Evolutionary conservation across 2,329 filamentous ascomycete species (phyloP), one percentile per base, ranked within the genome.

Genomic region (Nothomitra cinnamomea): DNA sequence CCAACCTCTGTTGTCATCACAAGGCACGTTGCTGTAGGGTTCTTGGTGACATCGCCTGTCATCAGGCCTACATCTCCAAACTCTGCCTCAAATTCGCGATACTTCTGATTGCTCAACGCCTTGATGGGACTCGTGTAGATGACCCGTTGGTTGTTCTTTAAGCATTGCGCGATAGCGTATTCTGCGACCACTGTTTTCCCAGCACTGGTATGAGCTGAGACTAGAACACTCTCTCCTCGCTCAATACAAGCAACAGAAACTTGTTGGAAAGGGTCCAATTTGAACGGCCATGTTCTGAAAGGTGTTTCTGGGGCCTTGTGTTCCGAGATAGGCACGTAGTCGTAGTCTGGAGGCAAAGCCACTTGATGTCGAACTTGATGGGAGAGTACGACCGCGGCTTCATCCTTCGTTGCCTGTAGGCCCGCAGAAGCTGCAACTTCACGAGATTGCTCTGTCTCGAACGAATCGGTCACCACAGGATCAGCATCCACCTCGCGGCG

Each of bases 81-180:
- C 56, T 95, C 87, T 42, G 85, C 87, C 60, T 85, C 82, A 67
- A 98, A 98, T 65, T 98, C 92, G 72, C 92, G 78, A 67, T 94
- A 98, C 66, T 98, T 98, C 65, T 98, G 92, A 69, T 98, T 98
- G 69, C 89, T 96, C 61, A 98, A 73, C 10, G 92, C 92, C 71
- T 98, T 98, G 75, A 98, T 98, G 1, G 92, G 92, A 76, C 89
- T 95, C 7, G 92, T 98, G 70, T 98, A 98, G 67, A 98, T 98
- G 62, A 98, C 90, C 65, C 92, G 80, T 72, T 98, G 92, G 69
- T 96, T 96, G 66, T 88, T 86, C 75, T 92, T 94, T 66, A 98
- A 74, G 67, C 92, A 94, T 63, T 98, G 92, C 15, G 94, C 92
- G 65, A 98, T 94, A 19, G 92, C 94, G 65, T 98, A 98, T 68